These are phyloP conservation scores for Ophiostoma ips DNA, from an alignment of 2,329 filamentous ascomycete species.

Conservation along the genomic window DNA sequence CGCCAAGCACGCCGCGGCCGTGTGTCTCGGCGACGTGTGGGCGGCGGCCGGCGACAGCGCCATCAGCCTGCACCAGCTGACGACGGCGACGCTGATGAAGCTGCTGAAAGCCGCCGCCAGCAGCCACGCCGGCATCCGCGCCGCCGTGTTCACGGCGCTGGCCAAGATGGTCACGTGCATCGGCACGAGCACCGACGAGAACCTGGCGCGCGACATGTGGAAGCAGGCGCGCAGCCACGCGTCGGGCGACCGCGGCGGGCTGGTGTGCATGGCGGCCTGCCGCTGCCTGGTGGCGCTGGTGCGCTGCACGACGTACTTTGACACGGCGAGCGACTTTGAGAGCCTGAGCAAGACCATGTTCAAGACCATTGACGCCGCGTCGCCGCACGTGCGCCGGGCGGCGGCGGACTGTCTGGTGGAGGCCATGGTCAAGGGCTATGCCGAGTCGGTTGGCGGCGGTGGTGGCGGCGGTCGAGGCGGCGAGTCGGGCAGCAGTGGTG, in stretches of 20 bases:
- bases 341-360: conserved; percentile 69
- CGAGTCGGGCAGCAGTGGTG: neutral
- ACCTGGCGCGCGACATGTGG: conserved; percentile 78
- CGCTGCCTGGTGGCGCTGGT: conserved; percentile 64
- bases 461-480: conserved; percentile 17
- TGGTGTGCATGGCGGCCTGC: conserved; percentile 68
- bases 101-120: conserved; percentile 66
- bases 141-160: conserved; percentile 60
- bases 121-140: conserved; percentile 68
- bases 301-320: conserved; percentile 64
- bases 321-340: conserved; percentile 82
- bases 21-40: conserved; percentile 79
- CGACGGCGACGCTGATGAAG: conserved; percentile 59
- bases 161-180: conserved; percentile 67
- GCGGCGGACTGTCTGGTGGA: conserved; percentile 76
- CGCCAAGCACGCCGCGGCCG: conserved; percentile 74
- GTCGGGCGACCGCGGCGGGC: conserved; percentile 63
- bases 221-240: conserved; percentile 73
- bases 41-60: conserved; percentile 88
- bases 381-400: conserved; percentile 64
- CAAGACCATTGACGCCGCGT: conserved; percentile 73
- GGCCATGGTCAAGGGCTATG: conserved; percentile 69
- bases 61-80: conserved; percentile 65
- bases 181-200: conserved; percentile 65
- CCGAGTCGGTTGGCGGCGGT: conserved; percentile 36